Evolutionary conservation across 345 rosid species (phyloP), one percentile per base, ranked within the genome.

Genomic region (Populus alba): DNA sequence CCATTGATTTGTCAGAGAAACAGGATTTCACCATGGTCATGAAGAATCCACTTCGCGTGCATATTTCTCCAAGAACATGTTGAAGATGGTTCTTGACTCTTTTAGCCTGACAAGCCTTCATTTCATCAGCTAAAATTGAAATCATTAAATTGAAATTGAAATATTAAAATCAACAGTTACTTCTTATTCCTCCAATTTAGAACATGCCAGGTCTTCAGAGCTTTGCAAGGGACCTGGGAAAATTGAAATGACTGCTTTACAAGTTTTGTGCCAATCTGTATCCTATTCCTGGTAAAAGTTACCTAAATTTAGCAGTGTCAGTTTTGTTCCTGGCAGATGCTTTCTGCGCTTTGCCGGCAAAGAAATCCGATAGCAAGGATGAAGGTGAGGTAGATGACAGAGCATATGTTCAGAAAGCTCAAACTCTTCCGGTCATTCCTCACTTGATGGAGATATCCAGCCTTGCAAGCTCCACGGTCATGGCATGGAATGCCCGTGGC

Each of bases 11-110:
- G 38, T 66, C 78, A 2, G 78, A 73, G 77, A 74, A 25, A 22
- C 77, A 73, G 29, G 81, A 72, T 16, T 78, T 78, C 4, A 72
- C 81, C 10, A 66, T 66, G 55, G 77, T 72, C 39, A 72, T 59
- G 78, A 67, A 73, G 73, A 73, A 29, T 9, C 78, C 70, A 39
- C 73, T 68, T 13, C 37, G 20, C 13, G 73, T 38, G 2, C 67
- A 17, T 22, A 17, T 76, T 20, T 47, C 51, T 22, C 68, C 5
- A 18, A 74, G 73, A 43, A 31, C 29, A 29, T 7, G 17, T 17
- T 43, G 27, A 74, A 59, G 10, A 57, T 38, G 5, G 4, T 4
- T 43, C 47, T 43, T 43, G 0, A 43, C 47, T 11, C 47, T 33
- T 33, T 5, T 33, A 33, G 37, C 37, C 37, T 33, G 6, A 33